phyloP scores from a whole-genome alignment of 108 stramenopile species.

The Conticribra guillardii region DNA sequence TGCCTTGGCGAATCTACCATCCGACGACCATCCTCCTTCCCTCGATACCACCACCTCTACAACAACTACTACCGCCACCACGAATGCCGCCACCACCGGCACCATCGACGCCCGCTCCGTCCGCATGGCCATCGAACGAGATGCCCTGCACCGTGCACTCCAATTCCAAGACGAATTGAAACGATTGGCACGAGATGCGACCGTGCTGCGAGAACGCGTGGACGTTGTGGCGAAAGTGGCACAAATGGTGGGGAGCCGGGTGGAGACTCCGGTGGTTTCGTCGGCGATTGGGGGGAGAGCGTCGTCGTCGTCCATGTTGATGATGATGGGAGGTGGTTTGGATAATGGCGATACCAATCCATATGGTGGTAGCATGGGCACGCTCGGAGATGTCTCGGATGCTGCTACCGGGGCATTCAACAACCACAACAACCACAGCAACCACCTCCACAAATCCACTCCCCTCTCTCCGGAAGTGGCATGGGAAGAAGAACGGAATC shows the following conservation, averaged over 20 bases:
- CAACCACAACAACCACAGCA: no score
- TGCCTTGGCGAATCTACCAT: constrained; percentile 70
- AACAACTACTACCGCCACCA: not conserved
- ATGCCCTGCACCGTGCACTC: constrained; percentile 80
- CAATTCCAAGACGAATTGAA: constrained; percentile 69
- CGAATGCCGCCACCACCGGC: not conserved
- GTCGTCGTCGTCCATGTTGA: not conserved
- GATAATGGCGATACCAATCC: constrained; percentile 7
- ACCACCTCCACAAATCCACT: no score
- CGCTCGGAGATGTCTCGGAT: no score
- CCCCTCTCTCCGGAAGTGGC: constrained; percentile 3
- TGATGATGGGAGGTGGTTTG: not conserved
- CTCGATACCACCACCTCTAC: not conserved
- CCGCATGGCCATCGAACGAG: constrained; percentile 81
- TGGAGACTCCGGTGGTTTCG: constrained; percentile 15
- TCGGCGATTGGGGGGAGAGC: constrained; percentile 1
- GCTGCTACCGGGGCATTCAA: no score
- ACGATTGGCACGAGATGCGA: constrained; percentile 57
- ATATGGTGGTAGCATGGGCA: no score
- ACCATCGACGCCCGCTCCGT: constrained; percentile 76
- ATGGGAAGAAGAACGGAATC: constrained; percentile 61
- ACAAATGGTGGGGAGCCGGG: constrained; percentile 44
- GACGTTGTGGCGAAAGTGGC: constrained; percentile 67
- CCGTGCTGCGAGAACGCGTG: constrained; percentile 52
- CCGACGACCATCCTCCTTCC: not conserved